Percentiles rank a stretch among this genome's conserved stretches.
These are phyloP conservation scores for Nigrograna mackinnonii DNA, from an alignment of 2,329 filamentous ascomycete species.

Conservation along the genomic window DNA sequence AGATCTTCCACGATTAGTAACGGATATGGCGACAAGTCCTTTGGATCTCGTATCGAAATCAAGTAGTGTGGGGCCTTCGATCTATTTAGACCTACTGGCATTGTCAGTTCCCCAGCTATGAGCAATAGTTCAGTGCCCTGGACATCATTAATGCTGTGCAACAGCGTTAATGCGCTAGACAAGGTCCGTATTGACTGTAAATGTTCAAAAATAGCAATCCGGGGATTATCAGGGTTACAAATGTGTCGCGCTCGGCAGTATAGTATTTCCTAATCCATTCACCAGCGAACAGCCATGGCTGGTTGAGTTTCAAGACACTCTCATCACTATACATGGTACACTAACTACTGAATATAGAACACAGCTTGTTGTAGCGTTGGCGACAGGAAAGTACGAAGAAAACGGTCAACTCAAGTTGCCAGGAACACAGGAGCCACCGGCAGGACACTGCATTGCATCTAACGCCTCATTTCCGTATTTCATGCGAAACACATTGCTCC, in stretches of 20 bases:
- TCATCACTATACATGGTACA: background rate
- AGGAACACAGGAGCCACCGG: too few species aligned
- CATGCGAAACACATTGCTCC: conserved; percentile 13
- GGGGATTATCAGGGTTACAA: too few species aligned
- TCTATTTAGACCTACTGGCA: background rate
- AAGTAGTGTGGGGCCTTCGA: too few species aligned
- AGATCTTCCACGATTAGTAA: too few species aligned
- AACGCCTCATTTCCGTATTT: conserved; percentile 14
- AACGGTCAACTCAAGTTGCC: conserved; percentile 1
- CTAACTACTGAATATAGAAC: background rate
- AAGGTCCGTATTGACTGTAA: background rate
- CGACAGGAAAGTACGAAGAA: background rate
- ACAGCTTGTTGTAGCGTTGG: background rate
- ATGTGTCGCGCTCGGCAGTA: background rate
- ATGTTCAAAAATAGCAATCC: background rate
- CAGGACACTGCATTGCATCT: too few species aligned
- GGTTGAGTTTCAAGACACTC: background rate
- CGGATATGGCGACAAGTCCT: too few species aligned
- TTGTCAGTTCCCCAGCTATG: background rate
- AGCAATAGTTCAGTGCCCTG: background rate
- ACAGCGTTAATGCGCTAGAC: background rate
- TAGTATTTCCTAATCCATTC: background rate
- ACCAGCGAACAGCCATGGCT: background rate
- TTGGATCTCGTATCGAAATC: too few species aligned
- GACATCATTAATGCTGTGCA: too few species aligned